These are phyloP conservation scores for Curvularia lunata DNA, from an alignment of 2,329 filamentous ascomycete species.

Conservation along the genomic window DNA sequence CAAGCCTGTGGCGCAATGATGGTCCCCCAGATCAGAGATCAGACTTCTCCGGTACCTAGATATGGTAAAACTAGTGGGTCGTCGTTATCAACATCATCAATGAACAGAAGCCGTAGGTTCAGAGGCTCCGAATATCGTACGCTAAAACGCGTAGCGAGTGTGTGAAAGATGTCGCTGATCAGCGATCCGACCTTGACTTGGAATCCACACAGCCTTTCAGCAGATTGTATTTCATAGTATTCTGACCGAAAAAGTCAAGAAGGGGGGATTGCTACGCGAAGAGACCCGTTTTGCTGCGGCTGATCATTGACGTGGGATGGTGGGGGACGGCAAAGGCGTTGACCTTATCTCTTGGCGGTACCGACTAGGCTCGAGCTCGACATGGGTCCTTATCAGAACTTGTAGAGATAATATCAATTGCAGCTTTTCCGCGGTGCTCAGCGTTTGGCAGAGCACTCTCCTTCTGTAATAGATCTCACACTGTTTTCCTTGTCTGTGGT, in stretches of 20 bases:
- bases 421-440: constrained; percentile 44
- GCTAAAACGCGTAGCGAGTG: constrained; percentile 18
- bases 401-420: constrained; percentile 33
- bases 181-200: constrained; percentile 24
- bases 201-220: constrained; percentile 13
- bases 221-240: constrained; percentile 18
- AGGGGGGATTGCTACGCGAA: constrained; percentile 28
- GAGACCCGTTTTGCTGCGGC: constrained; percentile 22
- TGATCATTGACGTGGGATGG: constrained; percentile 37
- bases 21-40: constrained; percentile 31
- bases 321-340: constrained; percentile 41
- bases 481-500: constrained; percentile 1
- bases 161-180: constrained; percentile 22
- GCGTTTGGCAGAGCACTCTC: constrained; percentile 30
- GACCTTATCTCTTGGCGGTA: constrained; percentile 46
- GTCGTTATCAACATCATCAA: constrained; percentile 38
- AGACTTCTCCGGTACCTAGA: constrained; percentile 29
- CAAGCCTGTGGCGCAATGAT: constrained; percentile 28
- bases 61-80: constrained; percentile 21
- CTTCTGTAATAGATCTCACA: constrained; percentile 20
- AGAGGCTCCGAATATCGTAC: constrained; percentile 25
- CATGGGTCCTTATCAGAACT: constrained; percentile 40
- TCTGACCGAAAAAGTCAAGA: constrained; percentile 9
- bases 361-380: constrained; percentile 29
- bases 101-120: constrained; percentile 15